Percentiles rank a stretch among this genome's conserved stretches.
Conservation (phyloP, 441 rosid genomes). For the Eutrema salsugineum region DNA sequence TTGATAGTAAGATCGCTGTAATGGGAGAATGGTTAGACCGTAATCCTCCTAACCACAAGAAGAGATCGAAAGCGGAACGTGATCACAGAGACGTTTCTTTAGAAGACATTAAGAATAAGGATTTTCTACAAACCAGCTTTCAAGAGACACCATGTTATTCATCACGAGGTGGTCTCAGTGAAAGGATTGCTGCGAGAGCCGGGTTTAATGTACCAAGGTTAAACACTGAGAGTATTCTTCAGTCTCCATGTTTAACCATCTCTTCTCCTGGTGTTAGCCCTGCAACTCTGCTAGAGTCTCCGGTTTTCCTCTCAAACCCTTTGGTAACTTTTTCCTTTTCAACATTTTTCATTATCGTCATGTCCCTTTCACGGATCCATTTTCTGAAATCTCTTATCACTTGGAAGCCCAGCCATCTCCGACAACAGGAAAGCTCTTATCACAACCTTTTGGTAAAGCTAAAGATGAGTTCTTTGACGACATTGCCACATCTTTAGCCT, state of each 20-base stretch:
- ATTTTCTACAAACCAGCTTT: conserved; percentile 41
- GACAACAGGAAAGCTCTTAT: conserved; percentile 79
- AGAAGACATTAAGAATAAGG: conserved; percentile 33
- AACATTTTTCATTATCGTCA: background rate
- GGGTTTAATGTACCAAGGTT: conserved; percentile 53
- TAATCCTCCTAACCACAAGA: conserved; percentile 59
- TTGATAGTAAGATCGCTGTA: conserved; percentile 53
- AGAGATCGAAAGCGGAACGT: conserved; percentile 46
- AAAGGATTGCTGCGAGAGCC: conserved; percentile 61
- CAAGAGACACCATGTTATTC: conserved; percentile 19
- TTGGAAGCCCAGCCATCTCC: conserved; percentile 84
- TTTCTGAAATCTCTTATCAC: background rate
- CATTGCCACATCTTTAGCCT: conserved; percentile 56
- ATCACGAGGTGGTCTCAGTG: conserved; percentile 51
- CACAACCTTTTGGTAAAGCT: conserved; percentile 40
- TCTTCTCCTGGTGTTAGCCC: conserved; percentile 57
- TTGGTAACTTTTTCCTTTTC: conserved; percentile 36
- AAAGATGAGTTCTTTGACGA: conserved; percentile 57
- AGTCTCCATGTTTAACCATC: conserved; percentile 52
- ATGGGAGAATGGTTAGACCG: conserved; percentile 60
- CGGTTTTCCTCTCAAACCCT: conserved; percentile 59
- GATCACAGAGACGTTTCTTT: conserved; percentile 40
- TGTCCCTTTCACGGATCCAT: background rate
- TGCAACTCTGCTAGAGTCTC: conserved; percentile 58
- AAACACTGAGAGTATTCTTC: conserved; percentile 43